Conservation (phyloP, 169 alveolate species). For the Babesia gibsoni region DNA sequence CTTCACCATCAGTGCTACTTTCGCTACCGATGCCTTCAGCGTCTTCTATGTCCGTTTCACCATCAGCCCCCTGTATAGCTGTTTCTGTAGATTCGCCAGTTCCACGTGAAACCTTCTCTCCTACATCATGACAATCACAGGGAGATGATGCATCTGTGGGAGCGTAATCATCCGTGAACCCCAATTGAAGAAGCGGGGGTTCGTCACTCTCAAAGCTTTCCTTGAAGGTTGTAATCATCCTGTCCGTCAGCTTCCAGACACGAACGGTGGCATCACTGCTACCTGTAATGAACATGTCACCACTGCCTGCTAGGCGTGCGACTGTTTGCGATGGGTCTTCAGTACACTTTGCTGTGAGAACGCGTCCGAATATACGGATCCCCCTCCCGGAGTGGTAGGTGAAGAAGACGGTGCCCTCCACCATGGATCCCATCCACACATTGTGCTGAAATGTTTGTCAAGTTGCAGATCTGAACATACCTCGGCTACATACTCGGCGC, state of each 20-base stretch:
- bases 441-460: constrained; percentile 48
- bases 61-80: not conserved
- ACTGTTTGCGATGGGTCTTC: constrained; percentile 63
- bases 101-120: no score
- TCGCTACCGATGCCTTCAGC: not conserved
- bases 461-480: not conserved
- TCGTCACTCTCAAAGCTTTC: not conserved
- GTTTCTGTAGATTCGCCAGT: no score
- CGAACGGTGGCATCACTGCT: constrained; percentile 68
- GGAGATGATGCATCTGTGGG: not conserved
- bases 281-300: constrained; percentile 67
- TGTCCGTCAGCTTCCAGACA: constrained; percentile 63
- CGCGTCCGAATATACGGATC: constrained; percentile 57
- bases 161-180: constrained; percentile 10
- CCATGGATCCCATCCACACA: constrained; percentile 74
- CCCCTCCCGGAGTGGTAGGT: constrained; percentile 35
- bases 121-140: not conserved
- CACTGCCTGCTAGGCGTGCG: constrained; percentile 34
- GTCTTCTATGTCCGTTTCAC: not conserved
- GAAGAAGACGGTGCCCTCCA: constrained; percentile 66
- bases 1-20: not conserved
- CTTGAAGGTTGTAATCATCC: constrained; percentile 14
- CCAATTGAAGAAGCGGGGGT: not conserved
- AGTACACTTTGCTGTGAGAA: constrained; percentile 51
- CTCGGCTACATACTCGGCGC: constrained; percentile 15